Conservation (phyloP, 305 asterid species). For the Fraxinus greggii region DNA sequence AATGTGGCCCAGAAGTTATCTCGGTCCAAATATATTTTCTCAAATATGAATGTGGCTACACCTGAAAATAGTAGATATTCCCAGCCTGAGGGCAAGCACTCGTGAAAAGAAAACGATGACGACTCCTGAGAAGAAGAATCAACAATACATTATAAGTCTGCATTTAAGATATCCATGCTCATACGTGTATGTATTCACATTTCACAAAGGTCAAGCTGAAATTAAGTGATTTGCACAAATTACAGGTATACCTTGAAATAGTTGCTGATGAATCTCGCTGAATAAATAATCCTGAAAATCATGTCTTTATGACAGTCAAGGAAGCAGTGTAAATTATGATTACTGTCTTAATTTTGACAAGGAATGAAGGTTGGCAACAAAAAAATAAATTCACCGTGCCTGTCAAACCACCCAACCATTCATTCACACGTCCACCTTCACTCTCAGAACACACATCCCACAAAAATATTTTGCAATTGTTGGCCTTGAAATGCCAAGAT, state of each 20-base stretch:
- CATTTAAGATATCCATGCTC: not conserved
- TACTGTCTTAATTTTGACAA: not conserved
- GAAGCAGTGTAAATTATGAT: slow-evolving; percentile 26
- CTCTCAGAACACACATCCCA: not conserved
- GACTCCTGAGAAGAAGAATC: slow-evolving; percentile 49
- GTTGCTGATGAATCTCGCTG: slow-evolving; percentile 69
- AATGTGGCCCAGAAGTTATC: slow-evolving; percentile 80
- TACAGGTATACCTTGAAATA: slow-evolving; percentile 66
- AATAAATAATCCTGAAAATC: slow-evolving; percentile 74
- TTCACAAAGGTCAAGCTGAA: not conserved
- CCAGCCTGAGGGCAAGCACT: slow-evolving; percentile 81
- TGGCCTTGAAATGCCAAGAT: not conserved
- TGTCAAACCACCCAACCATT: not conserved
- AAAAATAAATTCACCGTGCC: not conserved
- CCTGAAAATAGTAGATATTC: slow-evolving; percentile 60
- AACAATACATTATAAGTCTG: slow-evolving; percentile 9
- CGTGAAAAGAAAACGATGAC: slow-evolving; percentile 65
- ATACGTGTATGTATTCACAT: not conserved
- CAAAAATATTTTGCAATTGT: not conserved
- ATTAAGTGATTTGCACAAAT: not conserved
- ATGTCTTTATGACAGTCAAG: slow-evolving; percentile 71
- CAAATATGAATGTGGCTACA: slow-evolving; percentile 60
- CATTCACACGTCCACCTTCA: not conserved
- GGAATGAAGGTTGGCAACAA: not conserved
- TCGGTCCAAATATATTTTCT: slow-evolving; percentile 59